Base-by-base conservation (phyloP, 768 basidiomycete species). In the Lentinula aciculospora region DNA sequence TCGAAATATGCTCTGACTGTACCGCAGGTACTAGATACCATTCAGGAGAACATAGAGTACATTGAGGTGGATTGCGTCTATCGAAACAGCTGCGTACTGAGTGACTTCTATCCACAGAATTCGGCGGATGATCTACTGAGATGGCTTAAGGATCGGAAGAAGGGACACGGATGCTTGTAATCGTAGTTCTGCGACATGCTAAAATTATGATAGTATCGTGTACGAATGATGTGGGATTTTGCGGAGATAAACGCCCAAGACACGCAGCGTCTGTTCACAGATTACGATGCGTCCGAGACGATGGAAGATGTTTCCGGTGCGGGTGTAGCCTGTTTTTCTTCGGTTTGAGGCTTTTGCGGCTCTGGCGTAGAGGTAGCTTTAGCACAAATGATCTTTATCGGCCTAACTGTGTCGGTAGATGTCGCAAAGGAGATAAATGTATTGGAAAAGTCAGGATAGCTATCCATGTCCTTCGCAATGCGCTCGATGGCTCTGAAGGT, bases 1-100 rank as follows among this genome's bases (percentile, higher is more conserved):
- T 83, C 85, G 53, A 88, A 85, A 69, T 91, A 83, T 71, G 73
- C 77, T 63, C 74, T 86, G 67, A 72, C 77, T 2, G 73, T 92
- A 45, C 75, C 80, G 1, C 90, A 94, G 67, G 77, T 81, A 5
- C 63, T 91, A 63, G 92, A 94, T 63, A 76, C 76, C 1, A 82
- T 94, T 62, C 75, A 77, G 5, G 79, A 87, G 1, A 80, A 80
- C 42, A 72, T 76, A 9, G 79, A 77, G 15, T 89, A 83, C 76
- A 75, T 91, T 37, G 74, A 85, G 74, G 87, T 87, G 82, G 81
- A 85, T 29, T 84, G 27, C 4, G 28, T 17, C 10, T 51, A n/a
- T 21, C 29, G 5, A 29, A 25, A 31, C 10, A 7, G 23, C 3
- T 25, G 6, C n/a, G 40, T 6, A 6, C 28, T 49, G 31, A 49